A percentile compares a stretch with the other conserved stretches of the same genome.
Evolutionary conservation across 306 rosid genomes (phyloP).

Genomic region (Cicer judaicum): DNA sequence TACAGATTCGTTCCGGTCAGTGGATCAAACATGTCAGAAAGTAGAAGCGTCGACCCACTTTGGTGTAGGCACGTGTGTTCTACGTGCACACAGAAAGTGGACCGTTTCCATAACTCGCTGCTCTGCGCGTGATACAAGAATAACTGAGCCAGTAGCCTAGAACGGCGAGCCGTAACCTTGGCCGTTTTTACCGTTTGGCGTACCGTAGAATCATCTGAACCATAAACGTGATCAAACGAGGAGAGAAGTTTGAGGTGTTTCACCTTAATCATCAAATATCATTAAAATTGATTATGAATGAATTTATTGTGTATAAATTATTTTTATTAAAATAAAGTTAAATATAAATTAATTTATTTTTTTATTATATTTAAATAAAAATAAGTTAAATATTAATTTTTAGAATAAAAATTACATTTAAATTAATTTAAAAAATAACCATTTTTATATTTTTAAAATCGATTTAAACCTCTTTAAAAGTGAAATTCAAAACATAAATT

Average conservation of each 20-base stretch:
- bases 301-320: no score
- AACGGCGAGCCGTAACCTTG: constrained; percentile 28
- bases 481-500: no score
- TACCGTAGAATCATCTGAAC: neutral
- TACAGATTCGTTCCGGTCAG: constrained; percentile 34
- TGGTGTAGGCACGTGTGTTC: neutral
- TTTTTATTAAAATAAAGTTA: no score
- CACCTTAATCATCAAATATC: neutral
- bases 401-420: no score
- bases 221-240: constrained; percentile 27
- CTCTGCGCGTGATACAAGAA: constrained; percentile 7
- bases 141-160: constrained; percentile 23
- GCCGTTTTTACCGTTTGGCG: constrained; percentile 47
- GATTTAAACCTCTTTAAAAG: no score
- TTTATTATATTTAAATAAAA: no score
- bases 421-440: no score
- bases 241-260: neutral
- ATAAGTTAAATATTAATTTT: no score
- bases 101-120: neutral
- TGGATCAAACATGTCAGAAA: constrained; percentile 27
- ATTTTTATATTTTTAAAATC: no score
- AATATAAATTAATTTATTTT: no score
- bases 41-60: neutral
- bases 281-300: no score
- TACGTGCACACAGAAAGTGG: neutral